Conservation (phyloP, 2,329 filamentous ascomycete species). For the Fusarium sp. region DNA sequence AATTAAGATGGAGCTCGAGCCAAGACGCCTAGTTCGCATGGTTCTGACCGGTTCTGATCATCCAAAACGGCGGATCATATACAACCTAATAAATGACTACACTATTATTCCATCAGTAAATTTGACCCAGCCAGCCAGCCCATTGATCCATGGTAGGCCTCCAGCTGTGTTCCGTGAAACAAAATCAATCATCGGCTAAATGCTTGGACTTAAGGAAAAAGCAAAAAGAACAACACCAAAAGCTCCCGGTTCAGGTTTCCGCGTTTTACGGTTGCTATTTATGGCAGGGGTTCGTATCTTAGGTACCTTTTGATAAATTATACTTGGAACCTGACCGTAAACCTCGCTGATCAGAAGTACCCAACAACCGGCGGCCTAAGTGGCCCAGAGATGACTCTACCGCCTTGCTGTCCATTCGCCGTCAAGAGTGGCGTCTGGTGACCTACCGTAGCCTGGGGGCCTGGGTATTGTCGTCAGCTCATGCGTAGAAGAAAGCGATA, state of each 20-base stretch:
- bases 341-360: neutral
- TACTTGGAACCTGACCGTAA: neutral
- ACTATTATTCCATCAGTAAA: neutral
- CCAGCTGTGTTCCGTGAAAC: neutral
- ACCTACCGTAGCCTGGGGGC: neutral
- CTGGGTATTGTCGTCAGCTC: neutral
- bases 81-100: neutral
- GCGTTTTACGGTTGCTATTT: neutral
- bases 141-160: neutral
- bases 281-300: neutral
- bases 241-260: neutral
- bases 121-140: neutral
- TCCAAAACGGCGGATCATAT: neutral
- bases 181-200: neutral
- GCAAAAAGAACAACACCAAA: neutral
- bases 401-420: neutral
- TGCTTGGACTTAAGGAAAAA: neutral
- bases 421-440: neutral
- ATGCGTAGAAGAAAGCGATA: neutral
- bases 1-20: too few relatives aligned
- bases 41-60: too few relatives aligned
- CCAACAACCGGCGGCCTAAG: too few relatives aligned
- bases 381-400: neutral
- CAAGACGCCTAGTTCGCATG: too few relatives aligned
- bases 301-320: neutral